These are phyloP conservation scores for Favolaschia claudopus DNA, from an alignment of 768 basidiomycete species.

Conservation along the genomic window DNA sequence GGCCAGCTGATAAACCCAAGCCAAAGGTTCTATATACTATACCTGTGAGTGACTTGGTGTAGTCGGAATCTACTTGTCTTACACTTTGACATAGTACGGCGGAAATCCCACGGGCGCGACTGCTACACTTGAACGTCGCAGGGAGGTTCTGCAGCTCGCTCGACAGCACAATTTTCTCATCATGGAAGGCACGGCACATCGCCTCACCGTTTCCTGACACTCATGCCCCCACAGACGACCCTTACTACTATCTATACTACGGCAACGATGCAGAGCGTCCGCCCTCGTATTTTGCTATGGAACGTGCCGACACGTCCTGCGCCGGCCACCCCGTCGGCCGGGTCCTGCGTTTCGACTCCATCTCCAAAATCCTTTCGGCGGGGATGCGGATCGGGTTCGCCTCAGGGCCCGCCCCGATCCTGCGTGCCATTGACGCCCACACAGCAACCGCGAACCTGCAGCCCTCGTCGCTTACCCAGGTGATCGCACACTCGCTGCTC, in stretches of 20 bases:
- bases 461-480: slow-evolving; percentile 68
- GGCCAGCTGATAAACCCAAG: slow-evolving; percentile 74
- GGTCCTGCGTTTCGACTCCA: slow-evolving; percentile 88
- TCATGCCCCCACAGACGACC: slow-evolving; percentile 64
- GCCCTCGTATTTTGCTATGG: slow-evolving; percentile 85
- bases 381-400: slow-evolving; percentile 86
- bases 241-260: slow-evolving; percentile 82
- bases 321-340: slow-evolving; percentile 64
- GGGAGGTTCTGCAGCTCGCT: slow-evolving; percentile 76
- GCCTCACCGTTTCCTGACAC: neutral
- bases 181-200: slow-evolving; percentile 71
- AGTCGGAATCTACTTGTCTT: neutral
- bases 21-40: slow-evolving; percentile 87
- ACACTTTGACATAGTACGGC: slow-evolving; percentile 61
- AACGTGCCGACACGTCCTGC: slow-evolving; percentile 58
- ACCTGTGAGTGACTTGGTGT: slow-evolving; percentile 53
- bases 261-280: slow-evolving; percentile 62
- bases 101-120: slow-evolving; percentile 90
- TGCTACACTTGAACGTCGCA: slow-evolving; percentile 69
- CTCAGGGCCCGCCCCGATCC: slow-evolving; percentile 72
- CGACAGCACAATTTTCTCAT: slow-evolving; percentile 81
- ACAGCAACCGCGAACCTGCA: slow-evolving; percentile 75
- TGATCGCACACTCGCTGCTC: slow-evolving; percentile 64
- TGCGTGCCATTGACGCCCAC: slow-evolving; percentile 67
- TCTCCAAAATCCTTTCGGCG: slow-evolving; percentile 83